Evolutionary conservation across 495 filamentous ascomycete species (phyloP), one percentile per base, ranked within the genome.

Genomic region (Penicillium paxilli): DNA sequence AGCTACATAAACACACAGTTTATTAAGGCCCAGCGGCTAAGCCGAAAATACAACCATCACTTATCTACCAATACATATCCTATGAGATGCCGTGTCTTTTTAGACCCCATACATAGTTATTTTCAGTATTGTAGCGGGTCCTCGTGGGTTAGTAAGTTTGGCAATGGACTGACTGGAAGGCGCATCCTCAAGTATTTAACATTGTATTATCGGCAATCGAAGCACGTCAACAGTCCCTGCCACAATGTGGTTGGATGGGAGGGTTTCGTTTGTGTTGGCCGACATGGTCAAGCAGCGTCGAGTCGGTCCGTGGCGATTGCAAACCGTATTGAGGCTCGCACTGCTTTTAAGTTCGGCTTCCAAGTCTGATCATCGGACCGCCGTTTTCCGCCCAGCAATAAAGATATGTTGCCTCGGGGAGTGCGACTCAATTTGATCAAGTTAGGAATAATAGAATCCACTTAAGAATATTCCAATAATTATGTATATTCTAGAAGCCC

Each of bases 271-370:
- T 28, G 28, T 55, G 49, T 59, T 58, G 7, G 44, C 47, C 48
- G 44, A 48, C 30, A 49, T 47, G 28, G 47, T 62, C 51, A 62
- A 52, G 59, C 44, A 44, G 44, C 50, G 14, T 72, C 63, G 25
- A 73, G 64, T 60, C 67, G 66, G 52, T 62, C 65, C 25, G 62
- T 75, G 26, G 62, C 52, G 48, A 73, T 69, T 19, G 65, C 60
- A 52, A 64, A 69, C 41, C 58, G 61, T 62, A 73, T 65, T 51
- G 65, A 65, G 53, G 57, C 68, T 21, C 52, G 60, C 52, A 72
- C 72, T 45, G 63, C 67, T 42, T 64, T 58, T 54, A 57, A 66
- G 41, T 72, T 65, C 51, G 63, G 66, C 21, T 56, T 63, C 65
- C 58, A 73, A 14, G 62, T 44, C 44, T 69, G 51, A 55, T 62